Conservation (phyloP, 202 grass and related monocot species). For the Hordeum pubiflorum region DNA sequence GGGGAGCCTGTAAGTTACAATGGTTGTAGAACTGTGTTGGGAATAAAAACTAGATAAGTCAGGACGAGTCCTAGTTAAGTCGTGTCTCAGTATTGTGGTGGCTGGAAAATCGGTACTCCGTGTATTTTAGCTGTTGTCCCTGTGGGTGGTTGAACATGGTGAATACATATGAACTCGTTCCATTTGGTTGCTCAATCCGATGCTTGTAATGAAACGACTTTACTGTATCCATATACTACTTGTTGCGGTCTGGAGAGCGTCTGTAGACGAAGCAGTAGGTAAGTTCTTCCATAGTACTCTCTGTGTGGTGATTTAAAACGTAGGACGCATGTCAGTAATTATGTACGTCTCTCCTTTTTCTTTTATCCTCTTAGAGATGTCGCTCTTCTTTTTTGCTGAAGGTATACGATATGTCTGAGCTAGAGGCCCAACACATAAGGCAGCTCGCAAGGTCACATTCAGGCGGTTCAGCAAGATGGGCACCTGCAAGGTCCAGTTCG, state of each 20-base stretch:
- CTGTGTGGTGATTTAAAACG: no score
- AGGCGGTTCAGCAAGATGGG: no score
- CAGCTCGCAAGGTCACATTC: no score
- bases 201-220: not conserved
- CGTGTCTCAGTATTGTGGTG: not conserved
- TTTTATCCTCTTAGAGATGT: no score
- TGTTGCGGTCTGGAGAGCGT: not conserved
- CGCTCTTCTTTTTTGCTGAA: no score
- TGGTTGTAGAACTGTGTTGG: constrained; percentile 22
- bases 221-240: not conserved
- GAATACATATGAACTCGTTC: not conserved
- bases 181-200: not conserved
- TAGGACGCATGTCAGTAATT: no score
- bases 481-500: no score
- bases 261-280: no score
- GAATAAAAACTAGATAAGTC: constrained; percentile 29
- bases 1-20: constrained; percentile 24
- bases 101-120: not conserved
- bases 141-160: not conserved
- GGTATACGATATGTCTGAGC: no score
- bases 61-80: not conserved
- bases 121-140: not conserved
- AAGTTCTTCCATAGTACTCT: no score
- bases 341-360: no score
- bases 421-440: no score